Base-by-base conservation (phyloP, 495 filamentous ascomycete species). In the Aspergillus kassunensis region DNA sequence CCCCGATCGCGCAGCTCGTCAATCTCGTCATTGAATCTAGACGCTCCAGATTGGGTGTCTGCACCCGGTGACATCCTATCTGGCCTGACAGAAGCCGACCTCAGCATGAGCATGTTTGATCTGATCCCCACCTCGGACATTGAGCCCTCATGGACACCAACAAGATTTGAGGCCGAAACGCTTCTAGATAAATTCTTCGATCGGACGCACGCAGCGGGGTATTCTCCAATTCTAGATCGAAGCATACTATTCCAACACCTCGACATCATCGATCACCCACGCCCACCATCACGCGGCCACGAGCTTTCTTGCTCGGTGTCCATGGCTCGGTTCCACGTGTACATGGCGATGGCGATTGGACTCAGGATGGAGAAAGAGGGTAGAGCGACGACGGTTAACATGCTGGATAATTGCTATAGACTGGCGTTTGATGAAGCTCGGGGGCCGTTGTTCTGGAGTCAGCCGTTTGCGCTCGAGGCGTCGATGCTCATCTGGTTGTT, bases 271-370 rank as follows among this genome's bases (percentile, higher is more conserved):
- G 13, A 56, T 10, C 36, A 20, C 11, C 27, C 25, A 4, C 25
- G n/a, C 11, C 15, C 11, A 1, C 30, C 30, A 3, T 21, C 43
- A 19, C 13, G 9, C 2, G 18, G 4, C 20, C 25, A 12, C 3
- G 34, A 52, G 1, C 18, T 10, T 3, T 2, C 55, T 6, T 55
- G 42, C 20, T 18, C 49, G 0, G 18, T 24, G 4, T 49, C 57
- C 0, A 53, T 59, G 53, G 57, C 57, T 1, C 41, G 43, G n/a
- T 59, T 55, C 16, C 57, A 55, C 12, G 57, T 59, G 6, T 53
- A 53, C 43, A 55, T 59, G 57, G 52, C 57, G 0, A 59, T 59
- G 53, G 57, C 57, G 7, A 35, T 53, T n/a, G 53, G 30, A 7
- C 33, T 59, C n/a, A 16, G 44, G n/a, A 34, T 56, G 30, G 46